Evolutionary conservation across 176 grass and related monocot genomes (phyloP), one percentile per base, ranked within the genome.

Genomic region (Chrysopogon serrulatus): DNA sequence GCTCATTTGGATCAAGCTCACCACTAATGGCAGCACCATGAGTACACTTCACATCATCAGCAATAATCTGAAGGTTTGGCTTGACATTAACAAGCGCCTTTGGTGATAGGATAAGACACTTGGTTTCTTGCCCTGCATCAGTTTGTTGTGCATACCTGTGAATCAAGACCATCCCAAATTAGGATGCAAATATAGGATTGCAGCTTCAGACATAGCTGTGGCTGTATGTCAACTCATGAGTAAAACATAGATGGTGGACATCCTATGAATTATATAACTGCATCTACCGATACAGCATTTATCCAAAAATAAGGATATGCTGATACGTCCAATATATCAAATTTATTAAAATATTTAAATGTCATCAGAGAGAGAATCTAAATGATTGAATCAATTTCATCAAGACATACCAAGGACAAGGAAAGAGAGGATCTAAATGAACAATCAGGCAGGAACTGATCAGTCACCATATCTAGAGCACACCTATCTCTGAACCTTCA

Each of bases 1-100:
- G 93, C 43, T 93, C 82, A 11, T 92, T 87, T 14, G 78, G 89
- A 84, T 95, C 93, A 37, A 95, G 91, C 73, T 95, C 96, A 44
- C 93, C 96, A 73, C 96, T 98, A 43, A 98, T 92, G 28, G 96
- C 91, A 77, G 96, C 96, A 73, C 96, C 96, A 82, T 98, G 96
- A 24, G 96, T 87, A 74, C 96, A 98, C 79, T 83, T 95, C n/a
- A 98, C 96, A 78, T 98, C 96, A 40, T 95, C 93, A 5, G 96
- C 96, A n/a, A 98, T 79, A 40, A 98, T 98, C 89, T 98, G 96
- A 67, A 98, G 89, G 87, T 98, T 98, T 3, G 96, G 96, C 66
- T 95, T 98, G 39, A 98, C 93, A 81, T 92, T 91, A 70, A 95
- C 96, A 24, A 93, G 68, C 1, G 91, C 96, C 71, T 92, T 92